A percentile compares a stretch with the other conserved stretches of the same genome.
Evolutionary conservation across 768 basidiomycete genomes (phyloP).

Genomic region (Tephrocybe sp.): DNA sequence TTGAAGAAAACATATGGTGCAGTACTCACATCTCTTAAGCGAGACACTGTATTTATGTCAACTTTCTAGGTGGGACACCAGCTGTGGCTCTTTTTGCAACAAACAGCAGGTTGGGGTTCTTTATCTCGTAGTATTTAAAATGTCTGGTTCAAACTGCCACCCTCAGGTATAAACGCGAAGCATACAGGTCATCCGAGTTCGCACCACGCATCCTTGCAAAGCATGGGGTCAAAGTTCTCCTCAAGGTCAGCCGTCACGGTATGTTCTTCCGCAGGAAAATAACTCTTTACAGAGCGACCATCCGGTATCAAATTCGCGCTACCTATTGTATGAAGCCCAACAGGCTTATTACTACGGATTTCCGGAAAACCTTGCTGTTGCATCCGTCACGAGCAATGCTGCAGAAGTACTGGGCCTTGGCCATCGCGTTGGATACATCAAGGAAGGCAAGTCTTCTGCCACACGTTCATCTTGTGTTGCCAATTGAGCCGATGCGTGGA

Average conservation of each 20-base stretch:
- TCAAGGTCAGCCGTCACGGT: conserved; percentile 57
- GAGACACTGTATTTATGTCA: background rate
- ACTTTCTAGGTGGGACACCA: conserved; percentile 56
- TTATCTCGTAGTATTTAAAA: background rate
- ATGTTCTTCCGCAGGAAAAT: background rate
- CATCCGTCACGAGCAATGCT: conserved; percentile 72
- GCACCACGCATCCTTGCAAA: conserved; percentile 74
- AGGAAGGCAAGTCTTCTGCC: conserved; percentile 43
- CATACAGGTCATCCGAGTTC: conserved; percentile 79
- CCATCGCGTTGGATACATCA: conserved; percentile 81
- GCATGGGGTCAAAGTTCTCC: conserved; percentile 63
- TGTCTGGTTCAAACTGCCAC: conserved; percentile 2
- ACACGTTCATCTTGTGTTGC: background rate
- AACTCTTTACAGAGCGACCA: conserved; percentile 57
- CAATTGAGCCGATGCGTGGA: background rate
- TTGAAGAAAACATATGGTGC: conserved; percentile 68
- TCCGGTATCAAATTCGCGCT: conserved; percentile 65
- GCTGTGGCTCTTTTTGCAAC: conserved; percentile 79
- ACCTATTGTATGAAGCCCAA: conserved; percentile 82
- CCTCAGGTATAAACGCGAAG: conserved; percentile 73
- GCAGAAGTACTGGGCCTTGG: conserved; percentile 75
- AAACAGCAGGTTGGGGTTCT: conserved; percentile 30
- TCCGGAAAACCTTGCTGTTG: conserved; percentile 64
- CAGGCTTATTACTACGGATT: conserved; percentile 83
- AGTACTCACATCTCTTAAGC: conserved; percentile 18